Conservation (phyloP, 257 asterid species). For the Solanum ossicruentum region DNA sequence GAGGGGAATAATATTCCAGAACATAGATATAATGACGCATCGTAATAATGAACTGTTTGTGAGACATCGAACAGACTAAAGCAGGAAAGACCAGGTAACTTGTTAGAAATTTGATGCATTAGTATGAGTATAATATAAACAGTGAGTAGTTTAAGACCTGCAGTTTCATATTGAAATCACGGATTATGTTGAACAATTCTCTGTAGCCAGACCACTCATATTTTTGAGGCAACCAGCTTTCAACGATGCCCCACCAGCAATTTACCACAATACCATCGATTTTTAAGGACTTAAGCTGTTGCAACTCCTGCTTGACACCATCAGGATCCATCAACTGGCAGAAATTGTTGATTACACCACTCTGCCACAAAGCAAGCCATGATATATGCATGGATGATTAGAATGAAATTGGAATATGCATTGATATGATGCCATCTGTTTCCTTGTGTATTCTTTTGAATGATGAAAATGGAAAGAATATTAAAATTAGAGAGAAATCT, state of each 20-base stretch:
- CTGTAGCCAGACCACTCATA: slow-evolving; percentile 67
- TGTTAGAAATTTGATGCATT: background rate
- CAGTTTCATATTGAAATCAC: slow-evolving; percentile 46
- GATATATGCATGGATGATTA: background rate
- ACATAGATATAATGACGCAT: background rate
- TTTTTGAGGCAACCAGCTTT: slow-evolving; percentile 55
- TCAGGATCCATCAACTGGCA: slow-evolving; percentile 68
- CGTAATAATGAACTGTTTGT: background rate
- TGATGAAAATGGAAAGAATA: background rate
- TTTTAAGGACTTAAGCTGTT: slow-evolving; percentile 33
- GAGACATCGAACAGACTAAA: background rate
- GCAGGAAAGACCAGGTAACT: background rate
- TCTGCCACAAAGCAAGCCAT: slow-evolving; percentile 26
- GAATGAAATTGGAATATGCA: slow-evolving; percentile 1
- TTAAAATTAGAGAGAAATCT: background rate
- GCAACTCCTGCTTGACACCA: slow-evolving; percentile 51
- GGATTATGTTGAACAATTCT: slow-evolving; percentile 49
- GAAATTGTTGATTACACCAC: slow-evolving; percentile 48
- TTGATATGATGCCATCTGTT: background rate
- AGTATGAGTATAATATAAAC: background rate
- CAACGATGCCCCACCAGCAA: slow-evolving; percentile 74
- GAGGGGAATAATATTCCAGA: background rate
- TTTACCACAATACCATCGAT: slow-evolving; percentile 57
- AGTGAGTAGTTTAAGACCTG: slow-evolving; percentile 28
- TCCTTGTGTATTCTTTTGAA: background rate